phyloP scores from a whole-genome alignment of 116 monocot genomes.

The Zostera marina region DNA sequence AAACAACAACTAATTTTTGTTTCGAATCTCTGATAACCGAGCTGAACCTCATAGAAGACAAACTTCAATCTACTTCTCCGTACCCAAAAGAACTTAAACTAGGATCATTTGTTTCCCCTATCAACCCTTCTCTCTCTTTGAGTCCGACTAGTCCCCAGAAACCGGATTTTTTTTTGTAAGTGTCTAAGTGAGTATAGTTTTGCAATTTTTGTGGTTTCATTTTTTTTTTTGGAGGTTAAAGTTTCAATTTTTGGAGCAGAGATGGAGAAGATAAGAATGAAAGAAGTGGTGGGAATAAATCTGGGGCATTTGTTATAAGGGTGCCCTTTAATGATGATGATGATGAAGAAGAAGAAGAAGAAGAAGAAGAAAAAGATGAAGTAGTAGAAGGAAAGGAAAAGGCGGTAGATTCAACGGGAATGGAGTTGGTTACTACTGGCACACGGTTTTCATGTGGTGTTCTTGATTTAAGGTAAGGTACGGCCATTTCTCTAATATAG shows the following conservation, averaged over 20 bases:
- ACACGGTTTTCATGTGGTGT: slow-evolving; percentile 15
- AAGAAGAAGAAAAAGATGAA: background rate
- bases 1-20: slow-evolving; percentile 1
- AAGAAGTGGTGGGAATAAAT: background rate
- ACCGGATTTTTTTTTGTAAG: background rate
- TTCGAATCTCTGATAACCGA: slow-evolving; percentile 9
- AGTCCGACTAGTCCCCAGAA: background rate
- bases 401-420: no score
- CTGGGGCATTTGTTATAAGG: slow-evolving; percentile 6
- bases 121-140: background rate
- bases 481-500: background rate
- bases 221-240: background rate
- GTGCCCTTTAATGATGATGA: slow-evolving; percentile 5
- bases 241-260: background rate
- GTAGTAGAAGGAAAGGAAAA: background rate
- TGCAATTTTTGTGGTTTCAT: background rate
- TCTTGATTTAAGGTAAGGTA: slow-evolving; percentile 6
- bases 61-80: slow-evolving; percentile 5
- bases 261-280: background rate
- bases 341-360: background rate
- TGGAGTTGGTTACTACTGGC: slow-evolving; percentile 3
- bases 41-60: slow-evolving; percentile 7
- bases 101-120: slow-evolving; percentile 2
- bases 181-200: background rate
- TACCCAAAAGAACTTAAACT: slow-evolving; percentile 2